Evolutionary conservation across 257 asterid genomes (phyloP).

Genomic region (Solanum chmielewskii): DNA sequence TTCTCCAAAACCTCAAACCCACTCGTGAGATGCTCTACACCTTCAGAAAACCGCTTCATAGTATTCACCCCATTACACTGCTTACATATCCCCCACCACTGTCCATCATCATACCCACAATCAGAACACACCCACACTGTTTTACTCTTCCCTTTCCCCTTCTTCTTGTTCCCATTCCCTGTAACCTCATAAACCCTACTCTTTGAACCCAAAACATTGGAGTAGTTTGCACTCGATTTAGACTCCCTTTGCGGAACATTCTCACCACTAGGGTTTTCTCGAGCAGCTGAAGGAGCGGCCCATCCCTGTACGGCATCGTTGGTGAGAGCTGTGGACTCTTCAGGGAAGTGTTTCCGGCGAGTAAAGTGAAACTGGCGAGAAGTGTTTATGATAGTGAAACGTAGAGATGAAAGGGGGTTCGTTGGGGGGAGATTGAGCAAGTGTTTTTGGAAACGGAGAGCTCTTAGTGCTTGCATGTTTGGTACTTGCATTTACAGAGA

Average conservation of each 20-base stretch:
- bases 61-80: constrained; percentile 54
- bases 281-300: constrained; percentile 20
- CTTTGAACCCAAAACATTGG: constrained; percentile 3
- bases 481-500: constrained; percentile 19
- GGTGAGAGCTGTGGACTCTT: constrained; percentile 16
- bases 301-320: constrained; percentile 9
- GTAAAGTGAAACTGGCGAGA: constrained; percentile 27
- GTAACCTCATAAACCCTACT: constrained; percentile 34
- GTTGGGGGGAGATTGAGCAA: constrained; percentile 8
- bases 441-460: constrained; percentile 28
- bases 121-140: constrained; percentile 55
- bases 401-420: constrained; percentile 3
- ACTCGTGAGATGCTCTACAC: constrained; percentile 7
- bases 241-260: background rate
- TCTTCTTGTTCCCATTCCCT: constrained; percentile 30
- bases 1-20: constrained; percentile 50
- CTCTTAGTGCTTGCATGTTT: constrained; percentile 44
- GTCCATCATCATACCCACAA: constrained; percentile 79
- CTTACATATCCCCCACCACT: constrained; percentile 96
- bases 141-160: constrained; percentile 55
- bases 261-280: background rate
- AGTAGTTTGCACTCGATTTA: background rate
- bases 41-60: constrained; percentile 45
- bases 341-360: constrained; percentile 12
- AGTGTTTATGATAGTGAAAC: constrained; percentile 1